phyloP scores from a whole-genome alignment of 331 rosid genomes.

The Prunus yedoensis region DNA sequence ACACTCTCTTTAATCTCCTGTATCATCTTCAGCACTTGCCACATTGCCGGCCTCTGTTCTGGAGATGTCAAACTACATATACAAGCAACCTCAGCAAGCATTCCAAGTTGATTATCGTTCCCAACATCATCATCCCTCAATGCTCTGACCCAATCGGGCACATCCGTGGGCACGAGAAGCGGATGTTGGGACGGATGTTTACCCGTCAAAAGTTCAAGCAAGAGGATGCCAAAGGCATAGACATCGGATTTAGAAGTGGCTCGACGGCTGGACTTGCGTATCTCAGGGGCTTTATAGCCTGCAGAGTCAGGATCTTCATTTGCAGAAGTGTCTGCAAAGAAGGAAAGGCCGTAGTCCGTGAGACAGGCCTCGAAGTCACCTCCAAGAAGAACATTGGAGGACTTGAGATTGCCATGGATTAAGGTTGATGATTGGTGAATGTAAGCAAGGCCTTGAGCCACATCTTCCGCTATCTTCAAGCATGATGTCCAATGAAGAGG shows the following conservation, averaged over 20 bases:
- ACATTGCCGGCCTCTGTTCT: constrained; percentile 92
- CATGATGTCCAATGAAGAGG: constrained; percentile 99
- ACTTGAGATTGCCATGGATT: constrained; percentile 81
- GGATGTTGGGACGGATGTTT: constrained; percentile 88
- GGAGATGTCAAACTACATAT: constrained; percentile 78
- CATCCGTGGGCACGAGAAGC: constrained; percentile 60
- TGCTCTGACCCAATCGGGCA: constrained; percentile 82
- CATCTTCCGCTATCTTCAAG: constrained; percentile 93
- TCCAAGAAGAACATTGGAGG: constrained; percentile 86
- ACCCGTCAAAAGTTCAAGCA: constrained; percentile 88
- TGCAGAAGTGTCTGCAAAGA: constrained; percentile 48
- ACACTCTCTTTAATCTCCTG: constrained; percentile 81
- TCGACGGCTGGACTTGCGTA: constrained; percentile 50
- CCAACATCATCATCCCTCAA: constrained; percentile 70
- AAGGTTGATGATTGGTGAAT: constrained; percentile 72
- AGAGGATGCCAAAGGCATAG: constrained; percentile 69
- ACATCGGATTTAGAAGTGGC: constrained; percentile 71
- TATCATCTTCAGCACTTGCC: constrained; percentile 90
- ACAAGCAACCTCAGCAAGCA: constrained; percentile 94
- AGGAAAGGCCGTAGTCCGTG: constrained; percentile 67
- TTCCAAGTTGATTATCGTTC: constrained; percentile 63
- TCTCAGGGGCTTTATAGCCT: constrained; percentile 78
- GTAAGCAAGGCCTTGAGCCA: constrained; percentile 86
- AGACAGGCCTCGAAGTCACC: constrained; percentile 85
- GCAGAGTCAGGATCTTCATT: constrained; percentile 60